Evolutionary conservation across 2,329 filamentous ascomycete genomes (phyloP).

Genomic region (Talaromyces sp.): DNA sequence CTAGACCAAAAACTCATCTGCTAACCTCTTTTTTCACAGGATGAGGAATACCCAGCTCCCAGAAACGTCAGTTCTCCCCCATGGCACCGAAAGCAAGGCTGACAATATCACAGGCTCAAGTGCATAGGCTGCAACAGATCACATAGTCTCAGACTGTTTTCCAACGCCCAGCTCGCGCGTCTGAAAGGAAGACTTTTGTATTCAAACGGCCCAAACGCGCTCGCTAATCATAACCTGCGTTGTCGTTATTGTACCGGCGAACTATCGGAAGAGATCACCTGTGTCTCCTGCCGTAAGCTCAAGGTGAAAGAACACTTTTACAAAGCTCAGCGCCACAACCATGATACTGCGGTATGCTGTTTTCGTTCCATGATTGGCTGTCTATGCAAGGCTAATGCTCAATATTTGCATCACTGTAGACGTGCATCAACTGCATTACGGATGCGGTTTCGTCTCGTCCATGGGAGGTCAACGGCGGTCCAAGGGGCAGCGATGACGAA

Average conservation of each 20-base stretch:
- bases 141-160: conserved; percentile 34
- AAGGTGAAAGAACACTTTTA: conserved; percentile 47
- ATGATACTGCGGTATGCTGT: conserved; percentile 41
- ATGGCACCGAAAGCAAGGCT: neutral
- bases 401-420: conserved; percentile 22
- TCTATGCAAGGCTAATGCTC: neutral
- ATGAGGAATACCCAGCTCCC: neutral
- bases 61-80: neutral
- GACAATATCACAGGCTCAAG: conserved; percentile 32
- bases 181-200: conserved; percentile 21
- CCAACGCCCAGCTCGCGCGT: conserved; percentile 42
- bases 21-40: neutral
- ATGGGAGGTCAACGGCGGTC: conserved; percentile 23
- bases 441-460: conserved; percentile 27
- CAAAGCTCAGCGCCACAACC: conserved; percentile 43
- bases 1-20: neutral
- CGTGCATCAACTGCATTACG: conserved; percentile 37
- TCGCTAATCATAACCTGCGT: conserved; percentile 21
- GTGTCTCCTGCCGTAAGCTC: conserved; percentile 41
- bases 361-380: neutral
- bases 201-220: conserved; percentile 10
- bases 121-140: conserved; percentile 44
- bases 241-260: conserved; percentile 42
- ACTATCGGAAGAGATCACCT: conserved; percentile 43
- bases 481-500: neutral